Base-by-base conservation (phyloP, 306 rosid species). In the Quercus robur region DNA sequence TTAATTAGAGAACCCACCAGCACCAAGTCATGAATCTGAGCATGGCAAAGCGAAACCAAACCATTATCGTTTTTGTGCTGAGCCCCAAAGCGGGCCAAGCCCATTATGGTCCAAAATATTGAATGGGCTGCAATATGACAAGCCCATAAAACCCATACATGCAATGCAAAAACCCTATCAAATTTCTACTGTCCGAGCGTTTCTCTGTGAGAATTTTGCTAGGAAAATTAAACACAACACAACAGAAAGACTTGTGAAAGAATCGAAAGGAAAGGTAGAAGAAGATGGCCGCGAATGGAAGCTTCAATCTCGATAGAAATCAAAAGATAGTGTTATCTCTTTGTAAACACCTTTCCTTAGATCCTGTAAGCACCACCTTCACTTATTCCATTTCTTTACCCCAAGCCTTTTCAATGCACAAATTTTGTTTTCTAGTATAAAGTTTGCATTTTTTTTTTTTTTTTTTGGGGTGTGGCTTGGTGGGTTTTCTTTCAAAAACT, bases 281-380 rank as follows among this genome's bases (percentile, higher is more conserved):
- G 77, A 74, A 67, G n/a, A 95, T 95, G 98, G 97, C 86, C 72
- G 63, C 85, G 8, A 83, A 30, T 52, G 84, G 79, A 72, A 83
- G 76, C 69, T 67, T 66, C 23, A 52, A 70, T 44, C 55, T 61
- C 9, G 64, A 41, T 79, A 90, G 89, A 82, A 89, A 83, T 38
- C 87, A 89, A 69, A 78, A 82, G 71, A 76, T 91, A 57, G 83
- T 73, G 26, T 79, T 82, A 21, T 93, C 92, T 85, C 90, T 93
- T 74, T 85, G 83, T 80, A 89, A 87, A 44, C 78, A 85, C 87
- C 72, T 88, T 75, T 74, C 91, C 56, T 56, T 93, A 78, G 90
- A 95, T 81, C 82, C 87, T 71, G 99, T 95, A 83, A 90, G 93
- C 78, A 64, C 58, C 26, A 1, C 18, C 11, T 46, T 61, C 23